Percentiles rank a stretch among this genome's conserved stretches.
These are phyloP conservation scores for Chondrostereum purpureum DNA, from an alignment of 1,284 basidiomycete species.

Conservation along the genomic window DNA sequence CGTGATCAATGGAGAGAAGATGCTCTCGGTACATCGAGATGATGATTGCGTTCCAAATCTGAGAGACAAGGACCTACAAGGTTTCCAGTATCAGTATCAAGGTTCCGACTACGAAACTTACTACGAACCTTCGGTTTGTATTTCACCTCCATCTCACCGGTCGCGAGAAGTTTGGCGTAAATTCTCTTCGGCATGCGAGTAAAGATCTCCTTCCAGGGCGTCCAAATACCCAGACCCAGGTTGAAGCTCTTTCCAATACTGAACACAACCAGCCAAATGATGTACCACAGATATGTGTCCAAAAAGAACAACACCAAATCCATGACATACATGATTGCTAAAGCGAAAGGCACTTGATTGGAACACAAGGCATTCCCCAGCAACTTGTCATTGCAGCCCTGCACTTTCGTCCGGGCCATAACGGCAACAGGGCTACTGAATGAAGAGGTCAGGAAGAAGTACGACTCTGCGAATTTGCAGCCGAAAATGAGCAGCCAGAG, in stretches of 20 bases:
- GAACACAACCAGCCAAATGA: conserved; percentile 95
- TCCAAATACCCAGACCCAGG: conserved; percentile 93
- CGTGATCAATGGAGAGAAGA: conserved; percentile 90
- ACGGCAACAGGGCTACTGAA: conserved; percentile 89
- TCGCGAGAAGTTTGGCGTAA: conserved; percentile 91
- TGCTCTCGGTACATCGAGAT: conserved; percentile 99
- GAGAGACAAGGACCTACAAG: conserved; percentile 80
- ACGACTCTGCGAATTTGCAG: conserved; percentile 91
- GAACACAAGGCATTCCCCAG: conserved; percentile 77
- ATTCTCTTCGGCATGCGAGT: conserved; percentile 94
- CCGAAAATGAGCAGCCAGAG: conserved; percentile 88
- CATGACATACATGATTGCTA: conserved; percentile 96
- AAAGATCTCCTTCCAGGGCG: conserved; percentile 93
- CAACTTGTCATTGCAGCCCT: conserved; percentile 76
- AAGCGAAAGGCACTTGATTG: conserved; percentile 86
- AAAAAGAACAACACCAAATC: conserved; percentile 93
- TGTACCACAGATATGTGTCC: conserved; percentile 96
- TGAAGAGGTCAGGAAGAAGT: conserved; percentile 92
- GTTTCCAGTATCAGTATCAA: not conserved
- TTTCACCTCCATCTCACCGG: conserved; percentile 92
- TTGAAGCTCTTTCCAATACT: conserved; percentile 85
- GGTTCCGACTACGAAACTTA: not conserved
- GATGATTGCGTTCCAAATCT: conserved; percentile 97
- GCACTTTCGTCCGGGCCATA: conserved; percentile 87
- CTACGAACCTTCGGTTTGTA: conserved; percentile 87